Base-by-base conservation (phyloP, 495 filamentous ascomycete genomes). In the Pseudotulostoma volvatum region DNA sequence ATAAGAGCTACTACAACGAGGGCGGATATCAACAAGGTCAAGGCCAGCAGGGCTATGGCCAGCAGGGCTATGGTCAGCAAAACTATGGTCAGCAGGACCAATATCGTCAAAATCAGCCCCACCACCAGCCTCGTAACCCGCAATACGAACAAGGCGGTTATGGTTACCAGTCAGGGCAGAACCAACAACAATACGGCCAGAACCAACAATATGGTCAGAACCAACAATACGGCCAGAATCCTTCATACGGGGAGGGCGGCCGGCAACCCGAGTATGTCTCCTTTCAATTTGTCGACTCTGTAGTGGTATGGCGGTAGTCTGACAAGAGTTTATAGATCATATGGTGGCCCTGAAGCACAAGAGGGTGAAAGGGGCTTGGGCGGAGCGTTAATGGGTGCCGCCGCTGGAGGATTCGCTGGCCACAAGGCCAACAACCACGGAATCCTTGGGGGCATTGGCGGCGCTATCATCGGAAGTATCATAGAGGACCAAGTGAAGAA, bases 341-440 rank as follows among this genome's bases (percentile, higher is more conserved):
- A 36, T 39, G 56, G 53, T 20, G 61, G 59, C 37, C 59, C 50
- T 31, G 49, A 50, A 23, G 61, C 60, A 25, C 60, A 64, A 36
- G 63, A 67, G 2, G 63, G 63, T 34, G 63, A 67, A 50, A 63
- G 65, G 55, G 64, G 63, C 45, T 52, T 68, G 7, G 56, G 51
- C 31, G 61, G 63, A 37, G 61, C 64, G 16, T 51, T 66, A 37
- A 60, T 59, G 32, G 64, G 64, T 42, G 64, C 60, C 50, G 52
- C 58, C 13, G 64, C 60, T 30, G 64, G 62, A 44, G 60, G 55
- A 33, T 64, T 60, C 39, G 55, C 51, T 17, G 64, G 63, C 44
- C 64, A 68, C 62, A 66, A 68, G 55, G 63, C 57, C 43, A n/a
- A n/a, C n/a, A 55, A 63, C 50, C 63, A 67, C 58, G 63, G 64